phyloP scores from a whole-genome alignment of 192 early-diverging fungal species.

The Lunasporangiospora selenospora region DNA sequence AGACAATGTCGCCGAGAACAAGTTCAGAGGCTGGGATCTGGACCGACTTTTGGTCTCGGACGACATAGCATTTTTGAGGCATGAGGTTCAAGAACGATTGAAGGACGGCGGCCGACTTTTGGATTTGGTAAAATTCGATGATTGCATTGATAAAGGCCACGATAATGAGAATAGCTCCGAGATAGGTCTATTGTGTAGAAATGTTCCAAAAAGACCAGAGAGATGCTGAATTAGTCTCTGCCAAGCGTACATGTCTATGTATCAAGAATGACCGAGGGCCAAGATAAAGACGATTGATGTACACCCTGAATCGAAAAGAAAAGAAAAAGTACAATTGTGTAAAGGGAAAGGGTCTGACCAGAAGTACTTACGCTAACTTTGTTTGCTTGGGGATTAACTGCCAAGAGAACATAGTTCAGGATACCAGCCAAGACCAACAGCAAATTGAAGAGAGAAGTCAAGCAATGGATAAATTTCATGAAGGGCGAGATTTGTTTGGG shows the following conservation, averaged over 20 bases:
- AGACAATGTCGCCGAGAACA: conserved; percentile 89
- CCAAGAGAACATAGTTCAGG: conserved; percentile 79
- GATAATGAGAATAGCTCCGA: conserved; percentile 87
- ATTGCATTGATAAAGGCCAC: conserved; percentile 91
- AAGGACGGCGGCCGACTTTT: conserved; percentile 89
- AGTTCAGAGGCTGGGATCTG: conserved; percentile 74
- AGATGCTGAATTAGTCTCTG: not conserved
- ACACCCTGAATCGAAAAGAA: not conserved
- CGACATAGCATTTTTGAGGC: conserved; percentile 78
- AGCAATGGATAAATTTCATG: conserved; percentile 76
- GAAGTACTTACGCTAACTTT: conserved; percentile 69
- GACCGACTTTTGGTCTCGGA: conserved; percentile 75
- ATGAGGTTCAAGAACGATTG: conserved; percentile 94
- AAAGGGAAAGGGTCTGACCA: too few relatives aligned
- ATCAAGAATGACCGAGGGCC: too few relatives aligned
- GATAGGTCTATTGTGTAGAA: conserved; percentile 87
- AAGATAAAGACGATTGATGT: not conserved
- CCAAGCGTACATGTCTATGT: not conserved
- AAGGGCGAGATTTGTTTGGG: conserved; percentile 81
- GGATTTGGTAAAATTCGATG: conserved; percentile 92
- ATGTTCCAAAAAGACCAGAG: not conserved
- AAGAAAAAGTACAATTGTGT: not conserved
- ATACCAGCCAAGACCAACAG: conserved; percentile 85
- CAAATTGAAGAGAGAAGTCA: conserved; percentile 86
- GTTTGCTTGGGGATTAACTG: conserved; percentile 78